phyloP scores from a whole-genome alignment of 768 basidiomycete species.

The Cystobasidium ongulense region DNA sequence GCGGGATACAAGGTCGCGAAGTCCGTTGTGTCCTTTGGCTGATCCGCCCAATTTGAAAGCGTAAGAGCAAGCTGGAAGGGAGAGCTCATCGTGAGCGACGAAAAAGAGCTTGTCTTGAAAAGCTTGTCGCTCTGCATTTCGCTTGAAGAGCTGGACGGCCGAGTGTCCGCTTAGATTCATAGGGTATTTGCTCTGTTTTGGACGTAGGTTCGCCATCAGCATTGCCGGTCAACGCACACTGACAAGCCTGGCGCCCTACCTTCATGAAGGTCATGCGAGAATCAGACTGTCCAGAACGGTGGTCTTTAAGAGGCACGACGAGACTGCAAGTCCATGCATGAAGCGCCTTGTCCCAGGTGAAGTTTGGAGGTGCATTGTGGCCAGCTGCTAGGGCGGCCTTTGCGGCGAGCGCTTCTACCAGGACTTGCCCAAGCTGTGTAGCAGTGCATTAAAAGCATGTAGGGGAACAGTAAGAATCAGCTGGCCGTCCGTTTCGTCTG shows the following conservation, averaged over 20 bases:
- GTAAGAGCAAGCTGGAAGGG: not conserved
- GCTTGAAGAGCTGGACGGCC: not conserved
- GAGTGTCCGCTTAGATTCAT: slow-evolving; percentile 1
- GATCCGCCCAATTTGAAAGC: not conserved
- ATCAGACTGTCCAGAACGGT: not conserved
- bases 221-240: no score
- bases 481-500: not conserved
- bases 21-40: not conserved
- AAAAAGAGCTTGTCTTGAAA: not conserved
- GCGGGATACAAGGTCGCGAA: not conserved
- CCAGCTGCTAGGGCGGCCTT: not conserved
- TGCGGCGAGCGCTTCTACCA: not conserved
- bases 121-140: not conserved
- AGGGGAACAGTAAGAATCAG: no score
- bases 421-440: not conserved
- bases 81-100: not conserved
- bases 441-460: not conserved
- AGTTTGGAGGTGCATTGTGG: not conserved
- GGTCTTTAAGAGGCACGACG: not conserved
- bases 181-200: not conserved
- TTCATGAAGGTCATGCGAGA: not conserved
- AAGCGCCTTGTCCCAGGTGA: not conserved
- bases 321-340: not conserved
- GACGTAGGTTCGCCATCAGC: not conserved
- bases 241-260: not conserved